Conservation (phyloP, 805 yeast genomes). For the Yueomyces sinensis region DNA sequence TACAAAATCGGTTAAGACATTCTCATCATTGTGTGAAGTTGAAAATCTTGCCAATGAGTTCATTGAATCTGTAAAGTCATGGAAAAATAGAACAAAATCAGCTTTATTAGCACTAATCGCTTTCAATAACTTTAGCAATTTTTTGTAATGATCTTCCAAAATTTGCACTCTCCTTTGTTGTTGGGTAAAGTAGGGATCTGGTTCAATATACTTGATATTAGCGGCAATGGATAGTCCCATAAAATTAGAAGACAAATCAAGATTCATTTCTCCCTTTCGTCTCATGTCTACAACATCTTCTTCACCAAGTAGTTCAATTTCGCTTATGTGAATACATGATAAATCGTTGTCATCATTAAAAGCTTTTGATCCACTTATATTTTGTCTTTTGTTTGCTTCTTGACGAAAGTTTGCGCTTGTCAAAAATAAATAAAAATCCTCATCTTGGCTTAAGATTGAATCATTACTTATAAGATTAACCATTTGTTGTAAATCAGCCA, state of each 20-base stretch:
- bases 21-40: background rate
- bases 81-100: conserved; percentile 43
- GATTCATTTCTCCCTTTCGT: conserved; percentile 21
- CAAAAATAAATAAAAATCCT: conserved; percentile 66
- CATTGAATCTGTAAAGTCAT: conserved; percentile 46
- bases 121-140: conserved; percentile 58
- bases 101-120: conserved; percentile 58
- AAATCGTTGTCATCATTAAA: conserved; percentile 28
- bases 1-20: background rate
- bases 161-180: conserved; percentile 57
- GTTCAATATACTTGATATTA: conserved; percentile 54
- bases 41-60: conserved; percentile 47
- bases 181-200: conserved; percentile 63
- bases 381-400: conserved; percentile 60
- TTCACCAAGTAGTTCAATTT: conserved; percentile 15
- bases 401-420: conserved; percentile 55
- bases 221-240: conserved; percentile 53
- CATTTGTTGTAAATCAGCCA: conserved; percentile 80
- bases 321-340: conserved; percentile 21
- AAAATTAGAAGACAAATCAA: conserved; percentile 54
- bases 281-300: conserved; percentile 17
- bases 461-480: conserved; percentile 52
- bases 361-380: conserved; percentile 40
- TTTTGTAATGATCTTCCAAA: conserved; percentile 57
- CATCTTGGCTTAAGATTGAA: conserved; percentile 47